These are phyloP conservation scores for Agrocybe pediades DNA, from an alignment of 768 basidiomycete species.

Conservation along the genomic window DNA sequence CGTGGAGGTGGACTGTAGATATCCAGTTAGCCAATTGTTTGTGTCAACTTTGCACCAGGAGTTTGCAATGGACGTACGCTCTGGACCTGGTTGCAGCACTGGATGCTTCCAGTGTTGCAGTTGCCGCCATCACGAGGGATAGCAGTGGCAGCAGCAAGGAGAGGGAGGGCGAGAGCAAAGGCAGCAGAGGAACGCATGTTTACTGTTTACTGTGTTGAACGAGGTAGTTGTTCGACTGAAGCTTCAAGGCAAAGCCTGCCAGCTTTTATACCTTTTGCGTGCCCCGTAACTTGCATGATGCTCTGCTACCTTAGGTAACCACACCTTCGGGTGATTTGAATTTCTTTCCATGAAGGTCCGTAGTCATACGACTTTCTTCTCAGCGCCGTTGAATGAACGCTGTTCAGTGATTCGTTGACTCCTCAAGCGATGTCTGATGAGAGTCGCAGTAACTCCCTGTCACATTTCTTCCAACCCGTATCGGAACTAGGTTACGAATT, in stretches of 20 bases:
- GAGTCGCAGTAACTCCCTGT: too few species aligned
- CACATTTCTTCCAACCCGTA: too few species aligned
- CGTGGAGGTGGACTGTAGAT: background rate
- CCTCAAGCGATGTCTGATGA: too few species aligned
- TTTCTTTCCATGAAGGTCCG: too few species aligned
- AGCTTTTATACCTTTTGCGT: background rate
- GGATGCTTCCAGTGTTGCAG: constrained; percentile 14
- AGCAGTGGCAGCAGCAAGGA: constrained; percentile 18
- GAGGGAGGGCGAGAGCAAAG: constrained; percentile 18
- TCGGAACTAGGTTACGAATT: too few species aligned
- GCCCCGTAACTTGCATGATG: background rate
- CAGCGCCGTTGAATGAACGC: too few species aligned
- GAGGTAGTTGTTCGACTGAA: constrained; percentile 9
- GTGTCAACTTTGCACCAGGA: background rate
- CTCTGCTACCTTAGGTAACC: background rate
- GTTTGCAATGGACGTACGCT: background rate
- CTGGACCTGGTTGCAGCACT: constrained; percentile 12
- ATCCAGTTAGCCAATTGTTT: background rate
- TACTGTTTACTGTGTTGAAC: constrained; percentile 8
- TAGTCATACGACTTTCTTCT: too few species aligned
- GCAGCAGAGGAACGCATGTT: constrained; percentile 14
- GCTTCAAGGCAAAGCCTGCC: background rate
- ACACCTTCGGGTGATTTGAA: too few species aligned
- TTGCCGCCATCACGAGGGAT: constrained; percentile 5
- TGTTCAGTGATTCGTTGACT: too few species aligned